Evolutionary conservation across 305 asterid species (phyloP).

Genomic region (Solanum hybrid): DNA sequence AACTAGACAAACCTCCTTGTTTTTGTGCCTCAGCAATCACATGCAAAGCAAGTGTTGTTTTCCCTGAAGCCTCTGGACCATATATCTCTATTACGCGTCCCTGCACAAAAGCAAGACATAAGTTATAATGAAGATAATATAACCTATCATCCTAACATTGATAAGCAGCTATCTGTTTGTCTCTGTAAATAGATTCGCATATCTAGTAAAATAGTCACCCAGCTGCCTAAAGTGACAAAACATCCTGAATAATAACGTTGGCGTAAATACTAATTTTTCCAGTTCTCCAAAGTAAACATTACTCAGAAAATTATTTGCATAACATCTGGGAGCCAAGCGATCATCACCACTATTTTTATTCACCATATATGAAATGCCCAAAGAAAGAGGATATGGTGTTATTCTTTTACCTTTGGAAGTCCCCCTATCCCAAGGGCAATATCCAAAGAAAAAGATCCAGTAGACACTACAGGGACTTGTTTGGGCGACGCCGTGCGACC

Average conservation of each 20-base stretch:
- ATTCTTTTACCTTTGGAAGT: slow-evolving; percentile 60
- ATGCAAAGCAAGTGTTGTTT: slow-evolving; percentile 86
- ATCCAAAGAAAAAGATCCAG: slow-evolving; percentile 87
- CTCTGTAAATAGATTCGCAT: background rate
- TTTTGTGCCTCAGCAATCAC: slow-evolving; percentile 84
- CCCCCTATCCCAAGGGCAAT: slow-evolving; percentile 87
- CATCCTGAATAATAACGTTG: background rate
- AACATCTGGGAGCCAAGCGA: background rate
- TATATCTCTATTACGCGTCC: slow-evolving; percentile 88
- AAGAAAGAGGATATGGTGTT: background rate
- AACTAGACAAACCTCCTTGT: slow-evolving; percentile 53
- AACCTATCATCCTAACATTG: background rate
- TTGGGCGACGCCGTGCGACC: slow-evolving; percentile 51
- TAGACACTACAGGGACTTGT: slow-evolving; percentile 77
- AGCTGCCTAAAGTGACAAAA: background rate
- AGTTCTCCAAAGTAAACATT: background rate
- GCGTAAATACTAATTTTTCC: background rate
- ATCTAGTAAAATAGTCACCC: background rate
- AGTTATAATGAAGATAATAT: background rate
- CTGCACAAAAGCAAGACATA: slow-evolving; percentile 23
- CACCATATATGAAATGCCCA: background rate
- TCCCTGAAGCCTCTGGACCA: slow-evolving; percentile 95
- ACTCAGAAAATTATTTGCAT: background rate
- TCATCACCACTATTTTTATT: background rate
- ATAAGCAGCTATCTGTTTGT: background rate